Evolutionary conservation across 345 rosid species (phyloP), one percentile per base, ranked within the genome.

Genomic region (Lumnitzera littorea): DNA sequence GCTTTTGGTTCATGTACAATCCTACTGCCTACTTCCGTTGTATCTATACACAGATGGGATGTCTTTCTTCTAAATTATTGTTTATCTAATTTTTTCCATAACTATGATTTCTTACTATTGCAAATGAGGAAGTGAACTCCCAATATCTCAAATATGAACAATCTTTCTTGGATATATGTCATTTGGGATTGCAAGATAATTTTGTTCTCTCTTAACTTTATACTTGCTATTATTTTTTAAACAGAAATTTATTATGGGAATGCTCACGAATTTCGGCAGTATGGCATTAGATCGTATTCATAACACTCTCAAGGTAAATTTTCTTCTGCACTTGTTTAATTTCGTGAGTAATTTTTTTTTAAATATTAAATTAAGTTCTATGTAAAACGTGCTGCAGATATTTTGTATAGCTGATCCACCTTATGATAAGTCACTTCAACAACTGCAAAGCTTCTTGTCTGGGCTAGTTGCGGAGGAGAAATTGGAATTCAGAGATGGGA

Each of bases 251-350:
- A 94, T 94, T 62, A 62, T 79, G 87, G 97, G 96, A 64, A 94
- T 94, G 99, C 96, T 94, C 63, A 90, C 91, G 58, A 88, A 94
- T 73, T 86, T 94, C 25, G 91, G 97, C 25, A 86, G 82, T 83
- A 88, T 88, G 97, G 82, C 91, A 51, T 71, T 84, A 64, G 96
- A 94, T 66, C 77, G 89, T 72, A 94, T 94, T 68, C 97, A 94
- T 56, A 88, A 90, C 62, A 88, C 89, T 48, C 91, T 94, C 51
- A 94, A 90, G 90, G 96, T 87, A 76, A 78, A 66, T 47, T 24
- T 36, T 23, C 48, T 57, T 48, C 66, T 27, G 46, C 10, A 4
- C 1, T 36, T 5, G 43, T 36, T 29, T 55, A n/a, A 3, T 12
- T 53, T 48, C 3, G 25, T 24, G 31, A 27, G 15, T 24, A 24